A percentile compares a stretch with the other conserved stretches of the same genome.
phyloP scores from a whole-genome alignment of 345 rosid species.

The Gossypium turneri region DNA sequence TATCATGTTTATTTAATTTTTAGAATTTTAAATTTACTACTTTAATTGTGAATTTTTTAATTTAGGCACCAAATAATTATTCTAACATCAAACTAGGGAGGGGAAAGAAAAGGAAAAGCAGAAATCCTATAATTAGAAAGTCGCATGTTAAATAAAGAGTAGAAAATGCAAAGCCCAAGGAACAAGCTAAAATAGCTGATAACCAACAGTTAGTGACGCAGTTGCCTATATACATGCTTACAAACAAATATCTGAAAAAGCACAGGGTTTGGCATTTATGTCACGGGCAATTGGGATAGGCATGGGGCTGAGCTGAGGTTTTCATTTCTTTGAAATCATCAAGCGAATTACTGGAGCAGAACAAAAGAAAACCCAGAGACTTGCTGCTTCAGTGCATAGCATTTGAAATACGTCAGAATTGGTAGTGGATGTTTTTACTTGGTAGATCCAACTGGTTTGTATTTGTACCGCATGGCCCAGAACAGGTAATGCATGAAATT shows the following conservation, averaged over 20 bases:
- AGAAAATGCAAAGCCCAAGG: neutral
- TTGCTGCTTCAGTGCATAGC: neutral
- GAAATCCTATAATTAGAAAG: neutral
- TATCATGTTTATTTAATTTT: too few relatives aligned
- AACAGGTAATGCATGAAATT: conserved; percentile 59
- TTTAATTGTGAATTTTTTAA: too few relatives aligned
- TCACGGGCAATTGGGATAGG: neutral
- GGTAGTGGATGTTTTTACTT: neutral
- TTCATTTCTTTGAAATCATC: neutral
- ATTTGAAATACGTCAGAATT: neutral
- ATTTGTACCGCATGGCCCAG: conserved; percentile 58
- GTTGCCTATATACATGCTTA: neutral
- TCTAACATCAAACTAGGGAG: neutral
- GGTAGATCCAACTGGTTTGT: conserved; percentile 31
- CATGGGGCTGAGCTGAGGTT: neutral
- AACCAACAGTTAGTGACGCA: neutral
- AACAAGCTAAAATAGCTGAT: neutral
- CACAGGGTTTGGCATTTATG: neutral
- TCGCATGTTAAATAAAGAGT: neutral
- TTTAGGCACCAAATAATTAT: neutral
- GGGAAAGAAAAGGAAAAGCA: neutral
- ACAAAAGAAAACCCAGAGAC: too few relatives aligned
- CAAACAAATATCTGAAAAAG: neutral
- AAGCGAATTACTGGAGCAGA: neutral
- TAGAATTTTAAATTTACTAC: too few relatives aligned